These are phyloP conservation scores for Boletales sp. DNA, from an alignment of 768 basidiomycete species.

Conservation along the genomic window DNA sequence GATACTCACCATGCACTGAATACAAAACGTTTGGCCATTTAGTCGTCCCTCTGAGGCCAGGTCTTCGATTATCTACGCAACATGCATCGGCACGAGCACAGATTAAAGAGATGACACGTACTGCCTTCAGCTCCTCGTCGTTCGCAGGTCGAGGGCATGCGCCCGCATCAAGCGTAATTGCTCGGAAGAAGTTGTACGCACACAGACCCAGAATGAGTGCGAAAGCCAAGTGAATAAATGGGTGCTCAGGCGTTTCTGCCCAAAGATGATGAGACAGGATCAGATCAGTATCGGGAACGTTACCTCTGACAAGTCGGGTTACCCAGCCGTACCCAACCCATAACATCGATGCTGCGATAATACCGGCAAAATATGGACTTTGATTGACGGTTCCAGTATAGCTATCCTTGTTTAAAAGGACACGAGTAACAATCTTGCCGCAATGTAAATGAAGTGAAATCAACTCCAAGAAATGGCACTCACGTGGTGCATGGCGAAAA, in stretches of 20 bases:
- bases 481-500: constrained; percentile 93
- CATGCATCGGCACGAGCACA: not conserved
- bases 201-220: constrained; percentile 68
- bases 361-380: constrained; percentile 91
- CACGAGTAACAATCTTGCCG: constrained; percentile 75
- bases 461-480: constrained; percentile 25
- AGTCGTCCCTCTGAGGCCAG: constrained; percentile 82
- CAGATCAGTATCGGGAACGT: constrained; percentile 17
- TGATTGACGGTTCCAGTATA: constrained; percentile 81
- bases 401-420: constrained; percentile 75
- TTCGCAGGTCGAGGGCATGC: constrained; percentile 75
- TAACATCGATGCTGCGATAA: constrained; percentile 79
- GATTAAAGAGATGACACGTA: constrained; percentile 33
- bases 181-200: constrained; percentile 86
- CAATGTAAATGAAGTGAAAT: constrained; percentile 8
- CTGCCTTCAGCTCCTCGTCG: constrained; percentile 85
- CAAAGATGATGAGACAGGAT: not conserved
- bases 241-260: constrained; percentile 72
- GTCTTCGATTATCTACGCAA: constrained; percentile 77
- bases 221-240: constrained; percentile 75
- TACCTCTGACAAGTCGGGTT: constrained; percentile 70
- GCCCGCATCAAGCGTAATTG: constrained; percentile 87
- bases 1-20: constrained; percentile 80
- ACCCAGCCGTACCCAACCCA: constrained; percentile 88
- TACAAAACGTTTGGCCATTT: constrained; percentile 96